These are phyloP conservation scores for Pneumocystis wakefieldiae DNA, from an alignment of 1,139 yeast genomes.

Conservation along the genomic window DNA sequence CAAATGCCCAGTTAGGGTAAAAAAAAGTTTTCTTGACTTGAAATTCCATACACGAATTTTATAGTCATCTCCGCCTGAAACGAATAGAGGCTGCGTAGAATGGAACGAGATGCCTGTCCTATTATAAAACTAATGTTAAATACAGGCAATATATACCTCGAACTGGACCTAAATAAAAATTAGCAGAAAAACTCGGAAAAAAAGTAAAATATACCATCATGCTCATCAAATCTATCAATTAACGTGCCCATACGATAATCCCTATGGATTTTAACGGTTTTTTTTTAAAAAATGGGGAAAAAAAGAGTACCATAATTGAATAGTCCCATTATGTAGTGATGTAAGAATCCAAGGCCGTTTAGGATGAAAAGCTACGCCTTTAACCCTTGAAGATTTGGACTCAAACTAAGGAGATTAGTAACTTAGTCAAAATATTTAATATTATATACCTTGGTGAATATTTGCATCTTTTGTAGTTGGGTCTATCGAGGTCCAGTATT, in stretches of 20 bases:
- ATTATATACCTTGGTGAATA: background rate
- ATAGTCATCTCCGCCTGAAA: constrained; percentile 94
- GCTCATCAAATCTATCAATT: constrained; percentile 92
- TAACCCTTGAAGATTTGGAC: constrained; percentile 95
- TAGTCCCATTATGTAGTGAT: constrained; percentile 43
- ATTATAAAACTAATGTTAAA: background rate
- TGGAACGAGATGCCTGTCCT: constrained; percentile 80
- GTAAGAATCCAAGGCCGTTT: constrained; percentile 93
- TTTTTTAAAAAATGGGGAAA: background rate
- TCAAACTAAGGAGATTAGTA: constrained; percentile 37
- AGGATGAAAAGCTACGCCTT: constrained; percentile 97
- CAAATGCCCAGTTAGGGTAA: constrained; percentile 79
- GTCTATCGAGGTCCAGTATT: background rate
- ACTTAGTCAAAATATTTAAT: background rate
- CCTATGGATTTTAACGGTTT: constrained; percentile 96
- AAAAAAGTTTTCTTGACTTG: constrained; percentile 77
- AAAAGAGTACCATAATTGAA: constrained; percentile 1
- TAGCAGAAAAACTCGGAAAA: background rate
- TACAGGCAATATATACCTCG: background rate
- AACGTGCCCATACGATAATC: constrained; percentile 98
- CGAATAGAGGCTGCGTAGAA: constrained; percentile 94
- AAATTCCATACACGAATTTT: constrained; percentile 92
- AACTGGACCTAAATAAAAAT: background rate
- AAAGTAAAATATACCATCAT: constrained; percentile 73
- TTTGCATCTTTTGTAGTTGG: background rate